phyloP scores from a whole-genome alignment of 345 rosid genomes.

The Lenwebbia sp. region DNA sequence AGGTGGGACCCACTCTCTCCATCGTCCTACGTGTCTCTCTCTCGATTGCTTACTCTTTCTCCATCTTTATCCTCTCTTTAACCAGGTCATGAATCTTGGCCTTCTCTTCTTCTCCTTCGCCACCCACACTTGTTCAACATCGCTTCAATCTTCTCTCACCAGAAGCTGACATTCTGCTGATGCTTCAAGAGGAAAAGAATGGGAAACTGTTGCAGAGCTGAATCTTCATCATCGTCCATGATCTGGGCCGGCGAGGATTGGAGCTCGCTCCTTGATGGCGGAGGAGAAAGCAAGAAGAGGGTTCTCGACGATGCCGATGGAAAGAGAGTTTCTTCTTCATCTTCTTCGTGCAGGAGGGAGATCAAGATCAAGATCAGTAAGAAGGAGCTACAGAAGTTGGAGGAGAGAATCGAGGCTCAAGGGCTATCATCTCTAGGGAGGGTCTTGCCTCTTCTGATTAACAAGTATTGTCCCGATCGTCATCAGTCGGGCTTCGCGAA shows the following conservation, averaged over 20 bases:
- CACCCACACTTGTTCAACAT: neutral
- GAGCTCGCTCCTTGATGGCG: neutral
- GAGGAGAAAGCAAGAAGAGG: neutral
- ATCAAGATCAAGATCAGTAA: constrained; percentile 6
- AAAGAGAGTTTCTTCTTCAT: neutral
- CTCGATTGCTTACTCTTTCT: too few species aligned
- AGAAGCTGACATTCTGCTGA: neutral
- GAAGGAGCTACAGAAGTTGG: neutral
- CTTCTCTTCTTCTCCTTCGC: neutral
- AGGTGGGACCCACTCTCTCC: neutral
- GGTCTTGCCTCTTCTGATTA: neutral
- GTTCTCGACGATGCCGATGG: neutral
- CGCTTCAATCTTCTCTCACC: neutral
- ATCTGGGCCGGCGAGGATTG: constrained; percentile 31
- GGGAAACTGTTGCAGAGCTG: constrained; percentile 33
- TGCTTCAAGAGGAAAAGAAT: constrained; percentile 1
- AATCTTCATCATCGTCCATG: neutral
- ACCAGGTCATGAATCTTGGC: neutral
- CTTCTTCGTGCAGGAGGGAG: neutral
- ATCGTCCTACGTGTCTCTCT: neutral
- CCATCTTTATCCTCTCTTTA: neutral
- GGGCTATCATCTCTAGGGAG: neutral
- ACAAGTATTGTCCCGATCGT: neutral
- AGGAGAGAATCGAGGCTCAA: neutral
- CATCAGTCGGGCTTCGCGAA: neutral